Evolutionary conservation across 2,329 filamentous ascomycete species (phyloP), one percentile per base, ranked within the genome.

Genomic region (Neopestalotiopsis sp.): DNA sequence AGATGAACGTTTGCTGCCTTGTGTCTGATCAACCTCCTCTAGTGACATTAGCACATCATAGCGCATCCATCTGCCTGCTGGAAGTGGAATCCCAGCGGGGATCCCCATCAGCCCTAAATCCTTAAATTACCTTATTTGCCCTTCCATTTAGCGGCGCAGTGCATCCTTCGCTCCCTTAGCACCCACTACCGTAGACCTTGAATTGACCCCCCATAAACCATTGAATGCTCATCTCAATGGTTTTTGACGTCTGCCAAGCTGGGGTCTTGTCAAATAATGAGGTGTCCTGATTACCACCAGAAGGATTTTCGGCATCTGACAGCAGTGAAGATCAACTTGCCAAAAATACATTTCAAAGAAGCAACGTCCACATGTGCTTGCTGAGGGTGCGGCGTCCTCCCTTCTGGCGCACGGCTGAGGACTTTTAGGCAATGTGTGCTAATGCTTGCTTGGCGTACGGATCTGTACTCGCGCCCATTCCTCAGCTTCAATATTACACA

Each of bases 101-200:
- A 28, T 28, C 20, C 24, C 57, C 30, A 30, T 59, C 57, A 59
- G 57, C 57, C 57, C 24, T 59, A 59, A 59, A 59, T 30, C 24
- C 57, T 59, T 59, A 59, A 59, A 59, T 59, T 59, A 59, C 57
- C 57, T 30, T 59, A 59, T 59, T 59, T 59, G 13, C 57, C 57
- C 45, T 53, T 17, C 20, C n/a, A n/a, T 53, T 53, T n/a, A 53
- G 45, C 45, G 45, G 45, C 45, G 17, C n/a, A 53, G 45, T 17
- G 17, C 17, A 53, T 53, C 45, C 45, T 53, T 49, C 42, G 42
- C 42, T 49, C 42, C 4, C 40, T 5, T 7, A 49, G 2, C 42
- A 49, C 7, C 12, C 42, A 14, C n/a, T 13, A n/a, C 42, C 24
- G 24, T 28, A 28, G 24, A 49, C 42, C 42, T 20, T 53, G 17